These are phyloP conservation scores for Debaryomycetaceae sp. DNA, from an alignment of 1,139 yeast genomes.

Conservation along the genomic window DNA sequence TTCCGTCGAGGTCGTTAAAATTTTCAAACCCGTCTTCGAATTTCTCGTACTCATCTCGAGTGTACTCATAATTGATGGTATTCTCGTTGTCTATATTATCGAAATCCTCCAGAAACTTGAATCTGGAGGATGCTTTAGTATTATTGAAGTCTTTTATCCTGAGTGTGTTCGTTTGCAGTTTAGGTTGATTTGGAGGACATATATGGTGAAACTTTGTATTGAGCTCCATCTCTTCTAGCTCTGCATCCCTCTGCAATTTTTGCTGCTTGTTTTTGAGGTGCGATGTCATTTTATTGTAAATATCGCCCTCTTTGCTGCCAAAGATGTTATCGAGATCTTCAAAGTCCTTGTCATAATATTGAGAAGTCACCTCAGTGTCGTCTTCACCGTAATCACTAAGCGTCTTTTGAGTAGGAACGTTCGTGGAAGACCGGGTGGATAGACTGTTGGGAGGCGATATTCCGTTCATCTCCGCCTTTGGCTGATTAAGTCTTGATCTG, in stretches of 20 bases:
- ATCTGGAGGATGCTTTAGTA: conserved; percentile 13
- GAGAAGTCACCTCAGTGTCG: conserved; percentile 41
- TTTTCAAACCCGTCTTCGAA: conserved; percentile 35
- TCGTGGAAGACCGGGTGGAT: conserved; percentile 25
- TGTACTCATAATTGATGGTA: conserved; percentile 36
- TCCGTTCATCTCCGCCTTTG: conserved; percentile 3
- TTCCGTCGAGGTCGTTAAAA: not conserved
- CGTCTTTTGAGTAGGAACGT: conserved; percentile 12
- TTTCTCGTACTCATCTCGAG: conserved; percentile 36
- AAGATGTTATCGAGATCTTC: conserved; percentile 39
- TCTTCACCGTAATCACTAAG: conserved; percentile 38
- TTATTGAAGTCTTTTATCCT: conserved; percentile 26
- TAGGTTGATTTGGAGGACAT: conserved; percentile 10
- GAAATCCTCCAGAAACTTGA: conserved; percentile 4
- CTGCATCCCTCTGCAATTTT: conserved; percentile 32
- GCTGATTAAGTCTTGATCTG: not conserved
- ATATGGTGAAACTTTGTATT: conserved; percentile 10
- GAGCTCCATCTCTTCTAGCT: conserved; percentile 32
- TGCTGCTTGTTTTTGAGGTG: conserved; percentile 21
- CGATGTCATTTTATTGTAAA: conserved; percentile 22
- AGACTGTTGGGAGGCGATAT: conserved; percentile 19
- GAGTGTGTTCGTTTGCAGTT: conserved; percentile 24
- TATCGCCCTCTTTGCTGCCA: conserved; percentile 38
- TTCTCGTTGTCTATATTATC: conserved; percentile 33
- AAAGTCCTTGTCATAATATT: conserved; percentile 39